Evolutionary conservation across 1,139 yeast species (phyloP), one percentile per base, ranked within the genome.

Genomic region (Tardiomyces blankii): DNA sequence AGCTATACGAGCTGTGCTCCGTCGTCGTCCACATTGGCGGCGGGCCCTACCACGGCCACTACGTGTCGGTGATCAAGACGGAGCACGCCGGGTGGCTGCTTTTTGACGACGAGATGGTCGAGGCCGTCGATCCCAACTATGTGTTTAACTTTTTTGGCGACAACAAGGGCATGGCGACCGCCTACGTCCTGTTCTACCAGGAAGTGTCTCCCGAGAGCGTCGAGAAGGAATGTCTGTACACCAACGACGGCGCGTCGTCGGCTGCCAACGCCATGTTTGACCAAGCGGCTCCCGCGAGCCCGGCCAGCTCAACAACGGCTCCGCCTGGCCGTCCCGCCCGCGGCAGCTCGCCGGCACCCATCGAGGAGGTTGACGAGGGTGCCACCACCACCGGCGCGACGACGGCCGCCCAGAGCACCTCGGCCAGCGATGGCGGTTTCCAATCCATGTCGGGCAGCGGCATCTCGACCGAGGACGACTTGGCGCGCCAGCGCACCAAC

Each of bases 31-130:
- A 91, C 59, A 82, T 91, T 57, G 98, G 98, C 3, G 95, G 96
- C 2, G 97, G 97, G 0, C 96, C 97, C 1, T 88, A 88, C 70
- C 96, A 89, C 65, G 98, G 98, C 0, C 98, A 91, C 63, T 91
- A 91, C 59, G 89, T 91, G 13, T 77, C 95, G 0, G 69, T 91
- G 9, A 83, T 94, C 52, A 88, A 88, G 61, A 82, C 89, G 13
- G 80, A 77, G 48, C 73, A 77, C 18, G 78, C 80, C 39, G 86
- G 96, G 1, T 91, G 98, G 98, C 67, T 91, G 30, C 66, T 91
- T 49, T 91, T 86, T 65, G 98, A 91, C 62, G 98, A 91, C 63
- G 98, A 91, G 64, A 81, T 93, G 18, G 96, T 89, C 5, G 97
- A 89, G 58, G 70, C 84, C 27, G 91, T 91, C 7, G 88, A 82